Evolutionary conservation across 176 grass and related monocot genomes (phyloP), one percentile per base, ranked within the genome.

Genomic region (Panicum miliaceum): DNA sequence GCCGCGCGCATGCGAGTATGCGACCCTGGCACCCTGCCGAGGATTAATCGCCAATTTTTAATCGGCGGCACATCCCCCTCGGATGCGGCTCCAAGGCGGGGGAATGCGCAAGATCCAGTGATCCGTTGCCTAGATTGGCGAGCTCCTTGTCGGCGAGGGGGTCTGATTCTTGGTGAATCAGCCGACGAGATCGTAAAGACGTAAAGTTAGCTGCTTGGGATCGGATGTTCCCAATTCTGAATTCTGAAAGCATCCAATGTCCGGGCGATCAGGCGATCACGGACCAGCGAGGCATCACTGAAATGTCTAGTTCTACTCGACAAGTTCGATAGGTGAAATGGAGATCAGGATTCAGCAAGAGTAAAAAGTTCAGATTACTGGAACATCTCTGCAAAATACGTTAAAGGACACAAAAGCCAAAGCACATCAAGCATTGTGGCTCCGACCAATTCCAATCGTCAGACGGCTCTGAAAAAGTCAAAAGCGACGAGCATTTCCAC

Each of bases 151-250:
- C 48, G 48, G 13, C 35, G 64, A 20, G 18, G n/a, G 78, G 78
- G 72, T 90, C 72, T 54, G 71, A 77, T 77, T 27, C 53, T 64
- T 25, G 79, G 19, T 37, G 64, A 72, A 72, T 82, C 68, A 16
- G 34, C 47, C 38, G 22, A 73, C 34, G 81, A 62, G 35, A 78
- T 42, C 86, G 60, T 23, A n/a, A 77, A 60, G 25, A 34, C 86
- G 60, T 23, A n/a, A 77, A 60, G 25, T 23, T 19, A 29, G 38
- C 10, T 50, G 63, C n/a, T n/a, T n/a, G n/a, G n/a, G n/a, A 61
- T 3, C 27, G 27, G 56, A 67, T 80, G 61, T 61, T 27, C 27
- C 63, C n/a, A n/a, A n/a, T n/a, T n/a, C n/a, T 68, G 36, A 20
- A 32, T 36, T 32, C 20, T 22, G 60, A 15, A 79, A 80, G 82